phyloP scores from a whole-genome alignment of 768 basidiomycete species.

The Leccinellum rugosiceps region DNA sequence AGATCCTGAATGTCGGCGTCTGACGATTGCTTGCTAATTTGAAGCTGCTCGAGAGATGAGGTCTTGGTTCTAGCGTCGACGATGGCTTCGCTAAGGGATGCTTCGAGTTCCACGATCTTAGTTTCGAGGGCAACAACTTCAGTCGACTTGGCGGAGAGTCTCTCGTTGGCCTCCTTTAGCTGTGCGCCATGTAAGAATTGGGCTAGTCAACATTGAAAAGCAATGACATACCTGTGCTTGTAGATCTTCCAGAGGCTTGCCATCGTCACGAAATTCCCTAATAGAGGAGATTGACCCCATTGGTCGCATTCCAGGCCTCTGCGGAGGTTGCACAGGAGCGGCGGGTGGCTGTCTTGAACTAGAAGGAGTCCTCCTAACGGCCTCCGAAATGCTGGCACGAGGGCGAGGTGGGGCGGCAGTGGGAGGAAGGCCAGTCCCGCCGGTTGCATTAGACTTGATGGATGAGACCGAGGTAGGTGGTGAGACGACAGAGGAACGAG shows the following conservation, averaged over 20 bases:
- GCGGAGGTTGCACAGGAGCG: constrained; percentile 19
- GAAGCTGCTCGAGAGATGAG: constrained; percentile 42
- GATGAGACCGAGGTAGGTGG: constrained; percentile 52
- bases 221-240: constrained; percentile 50
- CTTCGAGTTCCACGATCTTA: constrained; percentile 47
- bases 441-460: constrained; percentile 38
- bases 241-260: constrained; percentile 53
- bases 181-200: constrained; percentile 25
- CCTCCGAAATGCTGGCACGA: constrained; percentile 67
- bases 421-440: constrained; percentile 21
- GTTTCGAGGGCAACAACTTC: constrained; percentile 51
- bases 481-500: constrained; percentile 53
- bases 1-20: constrained; percentile 48
- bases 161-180: constrained; percentile 59
- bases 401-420: constrained; percentile 43
- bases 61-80: constrained; percentile 49
- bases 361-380: constrained; percentile 48
- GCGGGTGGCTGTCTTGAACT: constrained; percentile 37
- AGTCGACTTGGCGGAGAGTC: constrained; percentile 50
- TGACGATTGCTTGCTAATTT: constrained; percentile 45
- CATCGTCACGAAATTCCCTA: constrained; percentile 62
- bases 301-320: constrained; percentile 44
- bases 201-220: not conserved
- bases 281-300: constrained; percentile 71
- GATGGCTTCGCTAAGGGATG: constrained; percentile 44